phyloP scores from a whole-genome alignment of 2,329 filamentous ascomycete species.

The Dactylonectria estremocensis region DNA sequence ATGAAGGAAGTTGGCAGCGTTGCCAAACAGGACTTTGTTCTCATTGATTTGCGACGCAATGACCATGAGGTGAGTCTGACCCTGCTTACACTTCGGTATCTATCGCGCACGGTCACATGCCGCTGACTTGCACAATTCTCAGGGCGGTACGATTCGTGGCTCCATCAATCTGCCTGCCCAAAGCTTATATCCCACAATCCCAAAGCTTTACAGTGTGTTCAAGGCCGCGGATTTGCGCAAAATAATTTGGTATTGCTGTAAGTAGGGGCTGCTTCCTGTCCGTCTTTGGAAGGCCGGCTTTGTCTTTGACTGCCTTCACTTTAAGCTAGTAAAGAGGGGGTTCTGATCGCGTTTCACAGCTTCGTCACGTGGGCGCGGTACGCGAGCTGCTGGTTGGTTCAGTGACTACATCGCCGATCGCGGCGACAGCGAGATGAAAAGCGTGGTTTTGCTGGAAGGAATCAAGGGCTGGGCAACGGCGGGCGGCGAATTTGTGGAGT shows the following conservation, averaged over 20 bases:
- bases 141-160: constrained; percentile 70
- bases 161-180: constrained; percentile 69
- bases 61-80: constrained; percentile 58
- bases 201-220: constrained; percentile 59
- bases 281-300: not conserved
- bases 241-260: constrained; percentile 67
- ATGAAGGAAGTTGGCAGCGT: constrained; percentile 45
- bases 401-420: constrained; percentile 64
- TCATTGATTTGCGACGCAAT: constrained; percentile 61
- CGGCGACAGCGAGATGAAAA: constrained; percentile 60
- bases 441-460: constrained; percentile 65
- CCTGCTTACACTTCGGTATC: not conserved
- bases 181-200: constrained; percentile 60
- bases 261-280: constrained; percentile 24
- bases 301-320: not conserved
- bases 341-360: too few species aligned
- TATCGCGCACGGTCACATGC: not conserved
- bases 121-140: not conserved
- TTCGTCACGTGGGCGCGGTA: constrained; percentile 69
- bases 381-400: constrained; percentile 70
- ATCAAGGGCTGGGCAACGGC: constrained; percentile 69
- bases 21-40: constrained; percentile 53
- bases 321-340: too few species aligned
- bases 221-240: constrained; percentile 57
- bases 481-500: constrained; percentile 62